These are phyloP conservation scores for Paralagenidium karlingii DNA, from an alignment of 352 stramenopile genomes.

Conservation along the genomic window DNA sequence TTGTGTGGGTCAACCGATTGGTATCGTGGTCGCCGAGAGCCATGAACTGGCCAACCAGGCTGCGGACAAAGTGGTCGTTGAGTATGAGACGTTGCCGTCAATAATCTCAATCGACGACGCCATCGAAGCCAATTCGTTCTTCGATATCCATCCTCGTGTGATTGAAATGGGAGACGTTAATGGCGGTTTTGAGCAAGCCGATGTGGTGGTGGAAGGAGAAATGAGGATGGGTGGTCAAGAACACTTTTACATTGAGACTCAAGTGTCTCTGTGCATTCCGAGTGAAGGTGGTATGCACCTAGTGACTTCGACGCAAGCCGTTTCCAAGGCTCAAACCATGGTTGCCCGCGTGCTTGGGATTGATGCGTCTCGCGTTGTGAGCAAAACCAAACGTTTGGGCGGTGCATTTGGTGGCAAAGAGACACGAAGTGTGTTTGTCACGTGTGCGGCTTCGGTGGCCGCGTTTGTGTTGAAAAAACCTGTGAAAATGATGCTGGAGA, in stretches of 20 bases:
- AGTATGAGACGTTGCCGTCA: constrained; percentile 81
- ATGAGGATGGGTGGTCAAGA: constrained; percentile 88
- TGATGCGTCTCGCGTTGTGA: constrained; percentile 83
- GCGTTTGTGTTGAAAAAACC: constrained; percentile 80
- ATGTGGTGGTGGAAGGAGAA: constrained; percentile 77
- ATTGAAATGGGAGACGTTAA: constrained; percentile 80
- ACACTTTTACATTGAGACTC: constrained; percentile 95
- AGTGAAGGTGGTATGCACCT: constrained; percentile 87
- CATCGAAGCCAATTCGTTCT: constrained; percentile 86
- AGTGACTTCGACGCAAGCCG: constrained; percentile 89
- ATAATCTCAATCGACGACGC: constrained; percentile 94
- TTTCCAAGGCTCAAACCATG: constrained; percentile 87
- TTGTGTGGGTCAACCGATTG: constrained; percentile 70
- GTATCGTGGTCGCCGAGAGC: constrained; percentile 72
- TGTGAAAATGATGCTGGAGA: constrained; percentile 86
- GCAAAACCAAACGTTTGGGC: constrained; percentile 91
- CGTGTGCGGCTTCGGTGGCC: constrained; percentile 84
- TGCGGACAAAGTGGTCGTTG: constrained; percentile 75
- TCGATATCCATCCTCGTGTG: constrained; percentile 71
- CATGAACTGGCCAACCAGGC: constrained; percentile 62
- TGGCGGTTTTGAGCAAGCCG: constrained; percentile 42
- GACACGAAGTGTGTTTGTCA: constrained; percentile 86
- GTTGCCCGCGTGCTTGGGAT: constrained; percentile 87
- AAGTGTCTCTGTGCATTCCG: constrained; percentile 67
- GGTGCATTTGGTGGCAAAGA: constrained; percentile 96